phyloP scores from a whole-genome alignment of 345 rosid species.

The Excoecaria cochinchinensis region DNA sequence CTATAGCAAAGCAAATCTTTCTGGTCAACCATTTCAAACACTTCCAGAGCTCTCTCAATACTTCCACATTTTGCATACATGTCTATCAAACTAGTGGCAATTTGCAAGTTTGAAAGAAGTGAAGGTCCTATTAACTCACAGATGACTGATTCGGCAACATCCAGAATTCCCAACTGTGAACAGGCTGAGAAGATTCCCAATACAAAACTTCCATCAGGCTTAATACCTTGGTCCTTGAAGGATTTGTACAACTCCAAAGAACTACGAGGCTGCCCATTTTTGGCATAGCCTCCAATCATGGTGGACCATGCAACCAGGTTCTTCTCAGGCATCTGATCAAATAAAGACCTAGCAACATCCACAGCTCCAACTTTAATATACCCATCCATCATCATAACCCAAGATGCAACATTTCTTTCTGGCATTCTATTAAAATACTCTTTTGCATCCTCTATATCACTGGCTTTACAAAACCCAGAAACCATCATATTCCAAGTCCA shows the following conservation, averaged over 20 bases:
- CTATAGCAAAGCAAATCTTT: conserved; percentile 34
- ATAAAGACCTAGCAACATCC: conserved; percentile 26
- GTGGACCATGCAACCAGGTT: conserved; percentile 34
- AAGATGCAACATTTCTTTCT: conserved; percentile 28
- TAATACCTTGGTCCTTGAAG: conserved; percentile 22
- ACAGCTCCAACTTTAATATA: conserved; percentile 30
- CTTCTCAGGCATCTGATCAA: conserved; percentile 36
- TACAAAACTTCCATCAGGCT: conserved; percentile 31
- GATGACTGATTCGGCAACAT: conserved; percentile 18
- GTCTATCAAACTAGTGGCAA: conserved; percentile 27
- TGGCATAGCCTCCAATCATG: conserved; percentile 31
- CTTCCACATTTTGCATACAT: conserved; percentile 34
- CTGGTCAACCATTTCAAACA: conserved; percentile 22
- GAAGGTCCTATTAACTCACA: conserved; percentile 11
- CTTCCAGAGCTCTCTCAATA: conserved; percentile 23
- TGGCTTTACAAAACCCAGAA: conserved; percentile 29
- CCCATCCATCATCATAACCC: conserved; percentile 39
- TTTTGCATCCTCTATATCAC: conserved; percentile 25
- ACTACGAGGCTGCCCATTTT: conserved; percentile 33
- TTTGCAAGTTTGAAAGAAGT: conserved; percentile 9
- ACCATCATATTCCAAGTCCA: conserved; percentile 35
- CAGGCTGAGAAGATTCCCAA: conserved; percentile 32
- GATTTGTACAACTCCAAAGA: conserved; percentile 31
- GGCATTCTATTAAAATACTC: conserved; percentile 28
- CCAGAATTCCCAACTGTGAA: conserved; percentile 24